Evolutionary conservation across 805 yeast species (phyloP).

Genomic region (Soucietia sequanensis): DNA sequence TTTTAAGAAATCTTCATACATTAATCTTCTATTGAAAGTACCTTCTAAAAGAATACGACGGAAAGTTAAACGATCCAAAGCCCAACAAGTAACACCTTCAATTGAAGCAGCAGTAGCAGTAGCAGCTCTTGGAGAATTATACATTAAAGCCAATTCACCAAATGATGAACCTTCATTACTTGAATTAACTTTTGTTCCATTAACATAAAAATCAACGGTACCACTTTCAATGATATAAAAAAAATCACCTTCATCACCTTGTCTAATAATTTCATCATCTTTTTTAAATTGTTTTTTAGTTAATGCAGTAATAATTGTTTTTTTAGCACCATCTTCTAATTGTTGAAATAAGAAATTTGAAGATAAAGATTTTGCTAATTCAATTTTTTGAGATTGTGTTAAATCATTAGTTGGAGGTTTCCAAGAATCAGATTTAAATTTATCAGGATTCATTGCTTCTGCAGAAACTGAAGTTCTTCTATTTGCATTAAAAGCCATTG

Average conservation of each 20-base stretch:
- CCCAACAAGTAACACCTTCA: conserved; percentile 72
- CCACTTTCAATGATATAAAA: conserved; percentile 88
- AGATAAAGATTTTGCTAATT: conserved; percentile 69
- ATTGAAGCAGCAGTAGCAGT: conserved; percentile 84
- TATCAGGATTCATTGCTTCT: conserved; percentile 78
- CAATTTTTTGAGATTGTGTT: conserved; percentile 58
- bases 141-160: conserved; percentile 97
- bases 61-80: conserved; percentile 89
- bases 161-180: conserved; percentile 88
- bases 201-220: conserved; percentile 73
- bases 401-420: conserved; percentile 68
- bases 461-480: conserved; percentile 91
- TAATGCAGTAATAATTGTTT: conserved; percentile 79
- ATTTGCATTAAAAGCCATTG: conserved; percentile 66
- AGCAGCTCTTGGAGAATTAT: conserved; percentile 97
- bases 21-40: conserved; percentile 82
- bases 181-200: conserved; percentile 66
- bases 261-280: conserved; percentile 70
- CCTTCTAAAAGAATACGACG: conserved; percentile 88
- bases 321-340: conserved; percentile 73
- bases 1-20: conserved; percentile 86
- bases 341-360: conserved; percentile 83
- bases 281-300: conserved; percentile 63
- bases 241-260: conserved; percentile 94
- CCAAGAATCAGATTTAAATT: conserved; percentile 66